phyloP scores from a whole-genome alignment of 2,329 filamentous ascomycete genomes.

The Fusarium sp. region DNA sequence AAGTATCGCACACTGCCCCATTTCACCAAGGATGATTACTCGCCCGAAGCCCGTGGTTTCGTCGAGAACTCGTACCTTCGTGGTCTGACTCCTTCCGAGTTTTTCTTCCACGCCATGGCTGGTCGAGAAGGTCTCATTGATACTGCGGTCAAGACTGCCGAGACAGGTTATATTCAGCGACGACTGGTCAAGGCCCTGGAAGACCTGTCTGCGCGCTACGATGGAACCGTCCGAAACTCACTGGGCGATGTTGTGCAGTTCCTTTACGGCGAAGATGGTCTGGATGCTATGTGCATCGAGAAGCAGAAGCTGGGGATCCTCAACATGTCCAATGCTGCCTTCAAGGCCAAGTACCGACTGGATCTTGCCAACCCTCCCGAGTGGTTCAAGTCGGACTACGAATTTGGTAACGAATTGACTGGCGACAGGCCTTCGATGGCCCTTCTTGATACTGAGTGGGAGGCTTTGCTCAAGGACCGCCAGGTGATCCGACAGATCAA shows the following conservation, averaged over 20 bases:
- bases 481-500: conserved; percentile 78
- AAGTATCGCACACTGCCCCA: conserved; percentile 97
- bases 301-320: conserved; percentile 91
- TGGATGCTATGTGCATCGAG: conserved; percentile 94
- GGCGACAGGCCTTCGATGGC: conserved; percentile 90
- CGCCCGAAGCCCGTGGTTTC: conserved; percentile 94
- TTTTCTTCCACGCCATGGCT: conserved; percentile 99
- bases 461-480: conserved; percentile 80
- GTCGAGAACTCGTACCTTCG: conserved; percentile 99
- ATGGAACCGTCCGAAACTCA: conserved; percentile 96
- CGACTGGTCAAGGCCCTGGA: conserved; percentile 98
- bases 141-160: conserved; percentile 98
- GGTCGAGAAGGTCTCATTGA: conserved; percentile 99
- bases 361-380: conserved; percentile 74
- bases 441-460: conserved; percentile 89
- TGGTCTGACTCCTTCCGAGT: conserved; percentile 93
- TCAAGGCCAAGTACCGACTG: conserved; percentile 84
- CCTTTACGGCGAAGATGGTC: conserved; percentile 95
- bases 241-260: conserved; percentile 97
- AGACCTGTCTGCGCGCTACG: conserved; percentile 97
- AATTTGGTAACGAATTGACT: conserved; percentile 86
- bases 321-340: conserved; percentile 80
- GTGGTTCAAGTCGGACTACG: conserved; percentile 69
- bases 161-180: conserved; percentile 99
- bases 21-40: conserved; percentile 99